Evolutionary conservation across 441 rosid genomes (phyloP).

Genomic region (Pelargonium myrrhifolium): DNA sequence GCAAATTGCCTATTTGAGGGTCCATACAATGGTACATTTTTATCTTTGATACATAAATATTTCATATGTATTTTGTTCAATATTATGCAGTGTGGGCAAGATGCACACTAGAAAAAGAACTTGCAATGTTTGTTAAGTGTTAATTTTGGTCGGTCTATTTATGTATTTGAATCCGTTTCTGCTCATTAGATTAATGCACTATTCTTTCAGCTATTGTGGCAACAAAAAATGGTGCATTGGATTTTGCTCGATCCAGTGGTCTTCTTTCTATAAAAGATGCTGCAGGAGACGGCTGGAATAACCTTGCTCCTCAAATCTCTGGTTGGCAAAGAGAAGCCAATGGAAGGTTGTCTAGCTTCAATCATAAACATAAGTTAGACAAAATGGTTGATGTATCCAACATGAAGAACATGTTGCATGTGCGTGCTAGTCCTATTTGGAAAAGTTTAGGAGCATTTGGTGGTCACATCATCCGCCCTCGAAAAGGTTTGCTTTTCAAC

Average conservation of each 20-base stretch:
- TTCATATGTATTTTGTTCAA: background rate
- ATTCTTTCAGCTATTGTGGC: constrained; percentile 38
- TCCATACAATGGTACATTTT: constrained; percentile 49
- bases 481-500: constrained; percentile 37
- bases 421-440: constrained; percentile 28
- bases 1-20: constrained; percentile 47
- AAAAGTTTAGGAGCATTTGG: constrained; percentile 38
- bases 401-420: constrained; percentile 27
- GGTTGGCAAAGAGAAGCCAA: constrained; percentile 41
- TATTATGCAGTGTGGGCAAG: background rate
- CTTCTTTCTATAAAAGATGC: constrained; percentile 26
- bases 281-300: constrained; percentile 36
- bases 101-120: background rate
- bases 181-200: constrained; percentile 8
- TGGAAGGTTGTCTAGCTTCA: constrained; percentile 36
- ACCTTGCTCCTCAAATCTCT: constrained; percentile 31
- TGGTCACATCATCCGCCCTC: constrained; percentile 29
- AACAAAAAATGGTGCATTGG: constrained; percentile 35
- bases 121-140: background rate
- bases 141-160: background rate
- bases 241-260: constrained; percentile 27
- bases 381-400: constrained; percentile 24
- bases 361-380: constrained; percentile 27
- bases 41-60: background rate
- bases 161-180: background rate